Percentiles rank a stretch among this genome's conserved stretches.
Evolutionary conservation across 331 rosid genomes (phyloP).

Genomic region (Malus hybrid): DNA sequence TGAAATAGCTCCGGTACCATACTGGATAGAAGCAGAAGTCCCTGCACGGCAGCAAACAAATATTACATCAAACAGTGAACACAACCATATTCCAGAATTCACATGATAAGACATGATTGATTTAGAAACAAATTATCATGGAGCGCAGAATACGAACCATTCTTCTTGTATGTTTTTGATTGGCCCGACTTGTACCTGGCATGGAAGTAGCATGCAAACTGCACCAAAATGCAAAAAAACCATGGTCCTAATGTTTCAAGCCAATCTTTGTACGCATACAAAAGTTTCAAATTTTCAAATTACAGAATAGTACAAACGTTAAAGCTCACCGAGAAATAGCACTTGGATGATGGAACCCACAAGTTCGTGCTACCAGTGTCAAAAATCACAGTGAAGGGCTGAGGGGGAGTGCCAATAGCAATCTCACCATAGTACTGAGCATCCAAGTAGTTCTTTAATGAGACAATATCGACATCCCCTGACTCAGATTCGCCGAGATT

Average conservation of each 20-base stretch:
- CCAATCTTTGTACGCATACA: neutral
- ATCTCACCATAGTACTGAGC: conserved; percentile 97
- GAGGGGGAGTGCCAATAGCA: conserved; percentile 76
- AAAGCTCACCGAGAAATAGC: conserved; percentile 67
- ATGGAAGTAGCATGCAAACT: conserved; percentile 73
- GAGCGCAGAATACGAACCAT: conserved; percentile 24
- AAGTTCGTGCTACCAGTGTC: conserved; percentile 94
- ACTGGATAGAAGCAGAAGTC: conserved; percentile 43
- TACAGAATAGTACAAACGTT: neutral
- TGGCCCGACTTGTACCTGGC: conserved; percentile 53
- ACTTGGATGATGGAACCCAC: conserved; percentile 87
- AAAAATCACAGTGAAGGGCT: conserved; percentile 75
- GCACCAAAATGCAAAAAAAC: conserved; percentile 28
- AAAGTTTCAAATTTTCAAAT: neutral
- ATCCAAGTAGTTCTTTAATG: conserved; percentile 74
- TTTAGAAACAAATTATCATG: neutral
- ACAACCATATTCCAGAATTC: neutral
- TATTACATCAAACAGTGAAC: neutral
- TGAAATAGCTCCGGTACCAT: conserved; percentile 69
- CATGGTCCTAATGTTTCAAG: neutral
- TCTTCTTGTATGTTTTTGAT: conserved; percentile 55
- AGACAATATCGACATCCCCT: conserved; percentile 39
- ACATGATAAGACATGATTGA: neutral
- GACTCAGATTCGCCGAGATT: conserved; percentile 16
- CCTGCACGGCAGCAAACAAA: conserved; percentile 27